phyloP scores from a whole-genome alignment of 352 stramenopile species.

The Pythium sp. region DNA sequence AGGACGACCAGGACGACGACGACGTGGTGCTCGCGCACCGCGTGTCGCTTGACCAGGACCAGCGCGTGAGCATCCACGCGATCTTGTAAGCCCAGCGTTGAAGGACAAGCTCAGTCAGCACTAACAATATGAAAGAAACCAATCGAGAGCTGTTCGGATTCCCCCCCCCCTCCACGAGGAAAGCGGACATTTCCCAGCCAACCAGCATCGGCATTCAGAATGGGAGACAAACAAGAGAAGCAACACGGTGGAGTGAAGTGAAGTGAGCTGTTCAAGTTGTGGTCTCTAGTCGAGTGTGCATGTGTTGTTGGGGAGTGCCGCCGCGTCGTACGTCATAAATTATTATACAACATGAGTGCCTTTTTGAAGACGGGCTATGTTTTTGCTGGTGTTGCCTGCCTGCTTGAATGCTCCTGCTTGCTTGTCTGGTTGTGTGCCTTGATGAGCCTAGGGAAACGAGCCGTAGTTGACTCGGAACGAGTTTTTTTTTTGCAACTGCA shows the following conservation, averaged over 20 bases:
- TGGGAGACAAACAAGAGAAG: background rate
- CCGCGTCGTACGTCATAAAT: slow-evolving; percentile 8
- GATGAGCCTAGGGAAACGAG: slow-evolving; percentile 18
- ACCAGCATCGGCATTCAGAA: background rate
- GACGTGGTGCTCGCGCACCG: slow-evolving; percentile 58
- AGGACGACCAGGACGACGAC: slow-evolving; percentile 26
- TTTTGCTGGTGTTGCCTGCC: background rate
- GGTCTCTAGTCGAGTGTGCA: background rate
- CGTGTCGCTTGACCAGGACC: slow-evolving; percentile 55
- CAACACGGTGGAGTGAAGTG: background rate
- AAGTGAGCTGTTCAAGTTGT: background rate
- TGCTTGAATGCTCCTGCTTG: background rate
- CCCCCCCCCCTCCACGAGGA: background rate
- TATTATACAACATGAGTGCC: slow-evolving; percentile 3
- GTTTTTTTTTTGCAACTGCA: background rate
- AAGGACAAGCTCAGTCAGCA: background rate
- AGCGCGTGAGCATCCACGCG: slow-evolving; percentile 61
- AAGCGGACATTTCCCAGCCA: background rate
- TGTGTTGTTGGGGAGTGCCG: background rate
- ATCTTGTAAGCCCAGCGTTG: slow-evolving; percentile 38
- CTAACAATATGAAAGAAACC: background rate
- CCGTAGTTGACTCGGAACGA: slow-evolving; percentile 21
- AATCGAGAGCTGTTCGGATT: background rate
- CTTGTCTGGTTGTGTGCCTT: background rate
- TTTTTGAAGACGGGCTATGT: background rate